Evolutionary conservation across 2,329 filamentous ascomycete genomes (phyloP).

Genomic region (Sporothrix protearum): DNA sequence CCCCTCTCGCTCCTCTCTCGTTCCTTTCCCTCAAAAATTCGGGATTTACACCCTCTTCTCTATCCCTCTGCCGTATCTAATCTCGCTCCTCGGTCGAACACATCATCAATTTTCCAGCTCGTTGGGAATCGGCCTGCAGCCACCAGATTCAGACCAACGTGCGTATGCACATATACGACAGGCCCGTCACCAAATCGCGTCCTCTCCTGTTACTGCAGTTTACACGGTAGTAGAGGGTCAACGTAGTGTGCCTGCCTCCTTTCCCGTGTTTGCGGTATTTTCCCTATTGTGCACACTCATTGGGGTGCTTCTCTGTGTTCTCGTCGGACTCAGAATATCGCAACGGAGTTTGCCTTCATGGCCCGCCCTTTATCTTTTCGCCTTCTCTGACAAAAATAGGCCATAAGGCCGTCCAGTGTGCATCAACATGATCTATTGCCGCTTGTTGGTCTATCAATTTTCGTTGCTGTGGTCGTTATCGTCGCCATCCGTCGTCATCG

Average conservation of each 20-base stretch:
- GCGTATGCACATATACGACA: background rate
- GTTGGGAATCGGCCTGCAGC: background rate
- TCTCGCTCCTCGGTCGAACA: conserved; percentile 2
- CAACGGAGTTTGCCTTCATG: background rate
- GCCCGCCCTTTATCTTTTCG: background rate
- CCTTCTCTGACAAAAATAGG: background rate
- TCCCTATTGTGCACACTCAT: background rate
- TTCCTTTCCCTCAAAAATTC: background rate
- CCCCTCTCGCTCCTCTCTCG: background rate
- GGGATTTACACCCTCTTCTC: background rate
- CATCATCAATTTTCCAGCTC: background rate
- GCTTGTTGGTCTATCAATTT: background rate
- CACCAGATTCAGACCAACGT: background rate
- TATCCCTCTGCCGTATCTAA: background rate
- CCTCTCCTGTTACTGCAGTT: background rate
- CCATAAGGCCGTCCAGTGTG: background rate
- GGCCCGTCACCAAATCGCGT: background rate
- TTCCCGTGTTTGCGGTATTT: conserved; percentile 6
- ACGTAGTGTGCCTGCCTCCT: background rate
- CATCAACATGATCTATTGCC: background rate
- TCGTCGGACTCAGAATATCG: background rate
- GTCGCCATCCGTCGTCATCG: background rate
- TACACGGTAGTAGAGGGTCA: background rate
- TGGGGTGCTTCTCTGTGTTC: background rate
- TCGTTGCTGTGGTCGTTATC: background rate